Evolutionary conservation across 1,284 basidiomycete species (phyloP).

Genomic region (Hemileia vastatrix): DNA sequence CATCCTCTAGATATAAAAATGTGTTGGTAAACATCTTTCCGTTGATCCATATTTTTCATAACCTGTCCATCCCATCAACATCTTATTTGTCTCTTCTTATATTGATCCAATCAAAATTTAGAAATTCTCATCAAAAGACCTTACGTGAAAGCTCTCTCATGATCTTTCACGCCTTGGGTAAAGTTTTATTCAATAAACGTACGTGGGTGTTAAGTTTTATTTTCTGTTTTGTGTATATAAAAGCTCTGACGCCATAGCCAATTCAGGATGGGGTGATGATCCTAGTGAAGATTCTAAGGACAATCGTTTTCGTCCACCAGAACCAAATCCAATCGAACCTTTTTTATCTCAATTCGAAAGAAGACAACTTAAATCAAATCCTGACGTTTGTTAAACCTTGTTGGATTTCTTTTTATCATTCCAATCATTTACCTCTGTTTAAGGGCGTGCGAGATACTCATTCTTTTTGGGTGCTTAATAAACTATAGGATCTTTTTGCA

Average conservation of each 20-base stretch:
- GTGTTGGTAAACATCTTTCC: conserved; percentile 40
- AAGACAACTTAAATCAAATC: conserved; percentile 23
- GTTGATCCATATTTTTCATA: conserved; percentile 36
- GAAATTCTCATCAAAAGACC: no score
- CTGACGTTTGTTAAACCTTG: conserved; percentile 3
- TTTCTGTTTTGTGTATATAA: neutral
- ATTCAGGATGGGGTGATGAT: conserved; percentile 37
- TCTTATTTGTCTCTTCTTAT: no score
- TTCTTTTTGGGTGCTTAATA: neutral
- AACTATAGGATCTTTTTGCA: conserved; percentile 58
- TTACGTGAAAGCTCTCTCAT: conserved; percentile 73
- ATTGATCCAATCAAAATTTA: no score
- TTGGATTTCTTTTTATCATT: neutral
- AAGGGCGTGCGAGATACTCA: conserved; percentile 63
- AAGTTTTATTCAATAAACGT: conserved; percentile 93
- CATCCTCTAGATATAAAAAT: no score
- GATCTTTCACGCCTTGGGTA: conserved; percentile 86
- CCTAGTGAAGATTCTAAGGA: conserved; percentile 38
- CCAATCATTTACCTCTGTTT: conserved; percentile 49
- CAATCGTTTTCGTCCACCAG: conserved; percentile 27
- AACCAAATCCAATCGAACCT: conserved; percentile 15
- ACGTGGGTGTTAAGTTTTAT: conserved; percentile 32
- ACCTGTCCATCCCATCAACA: neutral
- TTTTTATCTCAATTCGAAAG: conserved; percentile 30
- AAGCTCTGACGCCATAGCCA: neutral